Percentiles rank a stretch among this genome's conserved stretches.
These are phyloP conservation scores for Volvox reticuliferus DNA, from an alignment of 139 green algal species.

Conservation along the genomic window DNA sequence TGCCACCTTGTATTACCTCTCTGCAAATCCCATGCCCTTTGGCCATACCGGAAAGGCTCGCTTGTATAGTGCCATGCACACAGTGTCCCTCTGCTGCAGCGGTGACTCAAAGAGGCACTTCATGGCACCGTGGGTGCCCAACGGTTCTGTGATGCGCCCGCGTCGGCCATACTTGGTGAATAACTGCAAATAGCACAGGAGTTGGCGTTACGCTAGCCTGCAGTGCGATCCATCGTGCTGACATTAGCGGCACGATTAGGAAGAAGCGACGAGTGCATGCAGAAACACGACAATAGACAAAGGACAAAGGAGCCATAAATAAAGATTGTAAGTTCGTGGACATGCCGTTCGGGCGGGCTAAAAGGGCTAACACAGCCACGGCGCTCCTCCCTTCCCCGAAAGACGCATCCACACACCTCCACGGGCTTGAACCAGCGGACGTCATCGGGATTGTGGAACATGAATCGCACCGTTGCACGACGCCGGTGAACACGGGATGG, in stretches of 20 bases:
- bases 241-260: no score
- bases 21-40: slow-evolving; percentile 44
- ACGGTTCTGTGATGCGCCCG: slow-evolving; percentile 93
- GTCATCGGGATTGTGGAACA: slow-evolving; percentile 97
- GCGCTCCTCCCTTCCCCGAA: no score
- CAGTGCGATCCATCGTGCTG: no score
- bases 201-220: no score
- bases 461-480: slow-evolving; percentile 92
- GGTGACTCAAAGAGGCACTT: slow-evolving; percentile 95
- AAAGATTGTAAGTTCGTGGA: no score
- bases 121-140: slow-evolving; percentile 96
- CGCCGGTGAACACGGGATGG: slow-evolving; percentile 92
- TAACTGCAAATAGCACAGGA: background rate
- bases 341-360: no score
- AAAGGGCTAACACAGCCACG: no score
- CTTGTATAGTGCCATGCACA: slow-evolving; percentile 98
- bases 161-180: slow-evolving; percentile 80
- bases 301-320: no score
- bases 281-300: no score
- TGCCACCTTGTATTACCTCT: slow-evolving; percentile 2
- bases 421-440: slow-evolving; percentile 94
- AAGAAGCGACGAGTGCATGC: no score
- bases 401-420: slow-evolving; percentile 73
- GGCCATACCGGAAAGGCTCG: slow-evolving; percentile 95
- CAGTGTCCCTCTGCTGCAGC: slow-evolving; percentile 92